These are phyloP conservation scores for Leccinum laetum DNA, from an alignment of 1,284 basidiomycete genomes.

Conservation along the genomic window DNA sequence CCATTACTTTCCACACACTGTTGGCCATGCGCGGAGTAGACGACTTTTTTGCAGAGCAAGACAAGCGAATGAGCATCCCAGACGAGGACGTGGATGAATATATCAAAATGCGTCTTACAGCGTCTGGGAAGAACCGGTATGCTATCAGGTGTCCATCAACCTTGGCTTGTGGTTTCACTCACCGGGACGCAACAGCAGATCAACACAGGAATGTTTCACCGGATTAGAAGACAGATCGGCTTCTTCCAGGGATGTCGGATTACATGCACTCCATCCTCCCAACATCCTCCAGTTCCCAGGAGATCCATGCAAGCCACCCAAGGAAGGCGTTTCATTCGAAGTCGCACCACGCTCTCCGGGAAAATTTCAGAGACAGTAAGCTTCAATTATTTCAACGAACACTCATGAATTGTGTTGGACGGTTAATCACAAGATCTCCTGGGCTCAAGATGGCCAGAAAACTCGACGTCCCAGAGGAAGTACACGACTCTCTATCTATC, in stretches of 20 bases:
- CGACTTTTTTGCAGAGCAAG: constrained; percentile 52
- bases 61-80: constrained; percentile 51
- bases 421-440: neutral
- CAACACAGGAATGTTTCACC: neutral
- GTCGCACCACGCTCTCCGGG: neutral
- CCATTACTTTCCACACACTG: too few species aligned
- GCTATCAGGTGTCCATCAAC: neutral
- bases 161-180: constrained; percentile 5
- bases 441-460: neutral
- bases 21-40: constrained; percentile 33
- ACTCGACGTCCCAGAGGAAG: neutral
- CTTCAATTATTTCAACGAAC: neutral
- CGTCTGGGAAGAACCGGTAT: constrained; percentile 22
- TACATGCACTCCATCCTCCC: neutral
- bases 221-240: neutral
- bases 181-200: constrained; percentile 6
- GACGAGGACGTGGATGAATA: constrained; percentile 45
- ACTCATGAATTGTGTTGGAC: neutral
- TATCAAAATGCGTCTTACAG: constrained; percentile 24
- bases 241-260: neutral
- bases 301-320: neutral
- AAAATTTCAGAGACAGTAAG: constrained; percentile 14
- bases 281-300: neutral
- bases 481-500: neutral
- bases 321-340: constrained; percentile 1